Conservation (phyloP, 108 stramenopile species). For the Conticribra guillardii region DNA sequence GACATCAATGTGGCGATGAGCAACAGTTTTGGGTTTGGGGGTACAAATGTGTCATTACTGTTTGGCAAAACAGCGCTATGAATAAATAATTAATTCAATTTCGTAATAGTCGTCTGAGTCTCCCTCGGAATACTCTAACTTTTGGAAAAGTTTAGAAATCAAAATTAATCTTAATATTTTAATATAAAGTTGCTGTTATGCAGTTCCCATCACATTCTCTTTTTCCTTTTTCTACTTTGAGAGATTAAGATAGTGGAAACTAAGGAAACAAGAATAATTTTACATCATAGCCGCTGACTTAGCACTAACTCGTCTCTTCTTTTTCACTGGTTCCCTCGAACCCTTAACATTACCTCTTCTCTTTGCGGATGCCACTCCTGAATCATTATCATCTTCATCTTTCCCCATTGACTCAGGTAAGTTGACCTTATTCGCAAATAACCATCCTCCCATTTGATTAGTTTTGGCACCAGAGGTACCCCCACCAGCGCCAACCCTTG, state of each 20-base stretch:
- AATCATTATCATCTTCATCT: neutral
- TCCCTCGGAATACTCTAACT: no score
- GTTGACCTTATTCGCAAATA: constrained; percentile 38
- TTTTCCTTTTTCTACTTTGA: no score
- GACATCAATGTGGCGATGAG: constrained; percentile 68
- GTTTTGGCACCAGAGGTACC: constrained; percentile 5
- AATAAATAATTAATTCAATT: neutral
- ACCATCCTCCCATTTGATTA: constrained; percentile 39
- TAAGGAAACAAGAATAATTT: no score
- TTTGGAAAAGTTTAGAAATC: neutral
- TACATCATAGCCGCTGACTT: constrained; percentile 12
- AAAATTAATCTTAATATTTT: no score
- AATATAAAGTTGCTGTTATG: no score
- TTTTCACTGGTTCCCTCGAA: constrained; percentile 1
- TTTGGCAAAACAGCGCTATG: constrained; percentile 52
- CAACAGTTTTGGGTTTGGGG: constrained; percentile 98
- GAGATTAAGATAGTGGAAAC: no score
- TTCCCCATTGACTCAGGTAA: neutral
- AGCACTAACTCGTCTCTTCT: constrained; percentile 7
- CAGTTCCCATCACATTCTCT: no score
- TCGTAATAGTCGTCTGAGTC: no score
- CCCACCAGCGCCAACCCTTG: constrained; percentile 7
- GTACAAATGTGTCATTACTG: constrained; percentile 94
- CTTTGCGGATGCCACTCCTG: neutral
- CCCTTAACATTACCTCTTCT: constrained; percentile 2